A percentile compares a stretch with the other conserved stretches of the same genome.
Evolutionary conservation across 2,329 filamentous ascomycete species (phyloP).

Genomic region (Stachybotrys chartarum): DNA sequence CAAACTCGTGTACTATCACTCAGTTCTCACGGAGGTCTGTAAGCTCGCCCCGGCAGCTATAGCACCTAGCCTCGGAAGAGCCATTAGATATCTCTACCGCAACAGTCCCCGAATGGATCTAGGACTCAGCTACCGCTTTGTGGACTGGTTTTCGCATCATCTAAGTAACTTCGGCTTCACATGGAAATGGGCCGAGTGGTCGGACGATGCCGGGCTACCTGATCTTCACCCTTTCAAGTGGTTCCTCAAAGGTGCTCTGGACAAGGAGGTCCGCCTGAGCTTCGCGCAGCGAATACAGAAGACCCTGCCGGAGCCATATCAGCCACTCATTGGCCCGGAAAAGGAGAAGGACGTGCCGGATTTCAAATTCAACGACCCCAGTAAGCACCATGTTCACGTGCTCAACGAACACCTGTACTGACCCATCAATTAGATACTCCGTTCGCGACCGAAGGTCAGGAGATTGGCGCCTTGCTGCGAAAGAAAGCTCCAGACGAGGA

Average conservation of each 20-base stretch:
- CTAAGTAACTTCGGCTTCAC: slow-evolving; percentile 98
- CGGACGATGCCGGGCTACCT: slow-evolving; percentile 73
- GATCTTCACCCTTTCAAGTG: slow-evolving; percentile 82
- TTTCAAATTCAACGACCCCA: slow-evolving; percentile 78
- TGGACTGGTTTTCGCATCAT: slow-evolving; percentile 98
- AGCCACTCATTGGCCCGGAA: slow-evolving; percentile 70
- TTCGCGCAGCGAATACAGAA: slow-evolving; percentile 95
- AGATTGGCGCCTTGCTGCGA: slow-evolving; percentile 70
- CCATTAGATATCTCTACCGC: slow-evolving; percentile 85
- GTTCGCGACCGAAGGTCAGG: slow-evolving; percentile 77
- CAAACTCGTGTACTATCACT: slow-evolving; percentile 95
- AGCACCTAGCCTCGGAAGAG: slow-evolving; percentile 84
- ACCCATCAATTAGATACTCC: slow-evolving; percentile 55
- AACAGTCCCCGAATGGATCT: slow-evolving; percentile 78
- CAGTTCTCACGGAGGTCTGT: slow-evolving; percentile 88
- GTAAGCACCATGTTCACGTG: slow-evolving; percentile 39
- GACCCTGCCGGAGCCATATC: slow-evolving; percentile 79
- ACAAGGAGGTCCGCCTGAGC: slow-evolving; percentile 94
- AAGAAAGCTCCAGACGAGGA: slow-evolving; percentile 82
- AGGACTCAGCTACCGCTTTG: slow-evolving; percentile 77
- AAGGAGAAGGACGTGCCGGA: slow-evolving; percentile 95
- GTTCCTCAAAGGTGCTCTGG: slow-evolving; percentile 82
- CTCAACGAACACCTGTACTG: background rate
- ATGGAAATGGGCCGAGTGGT: slow-evolving; percentile 99
- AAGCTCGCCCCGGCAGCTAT: slow-evolving; percentile 96